Conservation (phyloP, 192 early-diverging fungal species). For the Diversispora eburnea region DNA sequence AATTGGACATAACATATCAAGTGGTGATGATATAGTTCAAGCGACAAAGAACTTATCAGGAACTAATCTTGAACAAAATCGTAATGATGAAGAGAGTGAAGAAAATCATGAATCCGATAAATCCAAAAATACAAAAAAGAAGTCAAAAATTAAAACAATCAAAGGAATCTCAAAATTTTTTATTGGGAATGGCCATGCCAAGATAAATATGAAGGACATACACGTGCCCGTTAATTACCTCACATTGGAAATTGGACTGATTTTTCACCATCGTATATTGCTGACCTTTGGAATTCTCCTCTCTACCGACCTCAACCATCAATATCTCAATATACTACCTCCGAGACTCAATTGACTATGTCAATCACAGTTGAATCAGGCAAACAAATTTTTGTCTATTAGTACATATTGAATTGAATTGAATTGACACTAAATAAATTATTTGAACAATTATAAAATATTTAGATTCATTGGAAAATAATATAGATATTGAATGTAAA, state of each 20-base stretch:
- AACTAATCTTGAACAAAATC: conserved; percentile 14
- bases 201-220: background rate
- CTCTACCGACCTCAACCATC: background rate
- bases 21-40: background rate
- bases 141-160: background rate
- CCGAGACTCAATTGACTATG: background rate
- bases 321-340: background rate
- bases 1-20: conserved; percentile 6
- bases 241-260: background rate
- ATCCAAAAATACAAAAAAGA: background rate
- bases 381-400: background rate
- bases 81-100: background rate
- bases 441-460: background rate
- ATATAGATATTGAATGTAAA: too few relatives aligned
- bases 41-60: background rate
- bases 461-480: background rate
- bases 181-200: background rate
- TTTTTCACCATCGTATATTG: background rate
- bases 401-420: too few relatives aligned
- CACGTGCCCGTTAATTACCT: background rate
- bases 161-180: background rate
- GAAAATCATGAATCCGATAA: background rate
- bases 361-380: background rate
- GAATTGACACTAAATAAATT: background rate
- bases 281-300: background rate